A percentile compares a stretch with the other conserved stretches of the same genome.
These are phyloP conservation scores for Fusarium lateritium DNA, from an alignment of 2,329 filamentous ascomycete species.

Conservation along the genomic window DNA sequence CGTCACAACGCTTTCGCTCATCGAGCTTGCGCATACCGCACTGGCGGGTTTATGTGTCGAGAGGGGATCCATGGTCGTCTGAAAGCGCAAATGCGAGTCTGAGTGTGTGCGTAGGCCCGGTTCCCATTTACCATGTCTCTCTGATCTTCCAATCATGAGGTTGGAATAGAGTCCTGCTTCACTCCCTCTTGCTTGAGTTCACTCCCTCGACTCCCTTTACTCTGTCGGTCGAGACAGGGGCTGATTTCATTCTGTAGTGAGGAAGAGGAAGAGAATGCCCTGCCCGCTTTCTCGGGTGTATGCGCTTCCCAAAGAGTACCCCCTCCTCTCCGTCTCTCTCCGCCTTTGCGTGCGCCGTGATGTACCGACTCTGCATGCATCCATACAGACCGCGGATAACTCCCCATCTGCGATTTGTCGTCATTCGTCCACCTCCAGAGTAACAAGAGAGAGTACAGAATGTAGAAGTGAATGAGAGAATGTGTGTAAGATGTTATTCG, in stretches of 20 bases:
- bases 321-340: conserved; percentile 41
- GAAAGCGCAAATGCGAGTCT: conserved; percentile 44
- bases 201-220: conserved; percentile 40
- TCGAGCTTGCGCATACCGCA: conserved; percentile 47
- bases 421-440: conserved; percentile 24
- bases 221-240: conserved; percentile 36
- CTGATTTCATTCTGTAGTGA: conserved; percentile 36
- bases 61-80: conserved; percentile 23
- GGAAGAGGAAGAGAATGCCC: conserved; percentile 33
- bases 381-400: conserved; percentile 11
- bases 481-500: conserved; percentile 11
- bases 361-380: conserved; percentile 41
- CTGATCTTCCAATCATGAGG: conserved; percentile 43
- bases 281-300: conserved; percentile 34
- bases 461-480: background rate
- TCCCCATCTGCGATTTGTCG: conserved; percentile 33
- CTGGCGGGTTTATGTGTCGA: conserved; percentile 42
- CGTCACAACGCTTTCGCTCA: conserved; percentile 46
- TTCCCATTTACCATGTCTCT: conserved; percentile 47
- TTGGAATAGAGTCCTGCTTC: conserved; percentile 19
- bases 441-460: background rate
- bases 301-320: background rate
- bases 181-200: conserved; percentile 26
- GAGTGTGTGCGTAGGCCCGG: conserved; percentile 47
- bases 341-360: conserved; percentile 36